phyloP scores from a whole-genome alignment of 768 basidiomycete genomes.

The Podaxis carcinomalis region DNA sequence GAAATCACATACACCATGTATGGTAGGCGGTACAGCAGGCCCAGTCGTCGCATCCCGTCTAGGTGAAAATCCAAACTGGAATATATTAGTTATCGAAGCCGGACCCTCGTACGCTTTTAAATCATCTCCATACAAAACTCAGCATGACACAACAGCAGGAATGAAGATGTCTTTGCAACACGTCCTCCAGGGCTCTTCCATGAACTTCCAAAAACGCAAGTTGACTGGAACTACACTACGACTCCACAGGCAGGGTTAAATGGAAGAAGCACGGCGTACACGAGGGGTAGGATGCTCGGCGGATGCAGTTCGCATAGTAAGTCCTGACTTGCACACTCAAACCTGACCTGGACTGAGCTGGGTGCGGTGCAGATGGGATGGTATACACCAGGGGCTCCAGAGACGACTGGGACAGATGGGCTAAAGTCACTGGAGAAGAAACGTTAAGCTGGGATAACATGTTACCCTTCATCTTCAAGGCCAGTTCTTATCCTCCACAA shows the following conservation, averaged over 20 bases:
- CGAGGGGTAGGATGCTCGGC: slow-evolving; percentile 11
- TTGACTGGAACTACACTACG: slow-evolving; percentile 17
- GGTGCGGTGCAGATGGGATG: slow-evolving; percentile 18
- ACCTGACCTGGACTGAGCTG: not conserved
- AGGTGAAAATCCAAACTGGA: slow-evolving; percentile 8
- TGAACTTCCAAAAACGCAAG: slow-evolving; percentile 4
- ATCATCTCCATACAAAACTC: not conserved
- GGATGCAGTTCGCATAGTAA: slow-evolving; percentile 15
- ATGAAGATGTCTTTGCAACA: slow-evolving; percentile 6
- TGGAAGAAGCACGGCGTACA: slow-evolving; percentile 2
- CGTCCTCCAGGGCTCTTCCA: not conserved
- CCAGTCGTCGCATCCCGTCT: slow-evolving; percentile 9
- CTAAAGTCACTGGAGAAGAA: slow-evolving; percentile 22
- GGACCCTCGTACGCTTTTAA: slow-evolving; percentile 9
- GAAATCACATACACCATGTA: not conserved
- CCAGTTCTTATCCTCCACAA: not conserved
- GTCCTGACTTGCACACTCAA: not conserved
- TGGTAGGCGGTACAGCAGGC: slow-evolving; percentile 12
- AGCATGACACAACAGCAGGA: not conserved
- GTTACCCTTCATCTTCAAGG: slow-evolving; percentile 22
- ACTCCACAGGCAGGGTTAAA: slow-evolving; percentile 7
- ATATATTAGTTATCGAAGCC: slow-evolving; percentile 14
- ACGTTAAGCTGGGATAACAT: slow-evolving; percentile 30
- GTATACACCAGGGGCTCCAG: slow-evolving; percentile 28
- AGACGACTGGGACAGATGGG: slow-evolving; percentile 30